These are phyloP conservation scores for Didymella arachidicola DNA, from an alignment of 2,329 filamentous ascomycete species.

Conservation along the genomic window DNA sequence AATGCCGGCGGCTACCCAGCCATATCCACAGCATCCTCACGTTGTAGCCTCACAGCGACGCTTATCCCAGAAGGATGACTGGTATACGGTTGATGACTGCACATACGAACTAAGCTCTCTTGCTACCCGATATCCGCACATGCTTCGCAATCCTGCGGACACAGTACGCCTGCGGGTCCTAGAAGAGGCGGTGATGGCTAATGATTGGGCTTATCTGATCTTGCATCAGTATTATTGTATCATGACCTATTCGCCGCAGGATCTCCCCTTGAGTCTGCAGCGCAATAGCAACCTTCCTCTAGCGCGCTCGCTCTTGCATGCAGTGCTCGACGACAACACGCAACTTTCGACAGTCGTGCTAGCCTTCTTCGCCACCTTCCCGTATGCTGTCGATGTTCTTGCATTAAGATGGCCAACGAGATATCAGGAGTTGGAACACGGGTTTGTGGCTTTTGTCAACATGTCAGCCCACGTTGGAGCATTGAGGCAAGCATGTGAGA, in stretches of 20 bases:
- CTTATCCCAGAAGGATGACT: not conserved
- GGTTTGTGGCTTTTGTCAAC: constrained; percentile 51
- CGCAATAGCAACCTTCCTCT: constrained; percentile 39
- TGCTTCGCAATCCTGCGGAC: constrained; percentile 14
- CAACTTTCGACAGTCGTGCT: constrained; percentile 52
- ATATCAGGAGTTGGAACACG: constrained; percentile 45
- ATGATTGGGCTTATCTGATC: constrained; percentile 42
- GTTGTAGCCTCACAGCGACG: not conserved
- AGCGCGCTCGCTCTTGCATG: constrained; percentile 50
- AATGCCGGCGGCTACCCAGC: not conserved
- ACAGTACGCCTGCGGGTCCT: constrained; percentile 32
- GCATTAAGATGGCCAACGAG: constrained; percentile 34
- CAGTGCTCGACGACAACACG: constrained; percentile 58
- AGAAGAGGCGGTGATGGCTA: constrained; percentile 46
- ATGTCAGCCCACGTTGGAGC: constrained; percentile 42
- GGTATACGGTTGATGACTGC: constrained; percentile 29
- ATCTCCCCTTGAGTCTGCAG: constrained; percentile 53
- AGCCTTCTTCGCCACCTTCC: constrained; percentile 59
- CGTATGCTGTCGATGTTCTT: constrained; percentile 43
- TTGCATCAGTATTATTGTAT: constrained; percentile 41
- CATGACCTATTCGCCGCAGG: constrained; percentile 36
- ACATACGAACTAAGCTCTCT: constrained; percentile 18
- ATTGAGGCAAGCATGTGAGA: constrained; percentile 29
- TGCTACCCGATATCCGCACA: not conserved
- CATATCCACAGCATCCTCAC: not conserved